Evolutionary conservation across 1,284 basidiomycete genomes (phyloP).

Genomic region (Termitomyces sp.): DNA sequence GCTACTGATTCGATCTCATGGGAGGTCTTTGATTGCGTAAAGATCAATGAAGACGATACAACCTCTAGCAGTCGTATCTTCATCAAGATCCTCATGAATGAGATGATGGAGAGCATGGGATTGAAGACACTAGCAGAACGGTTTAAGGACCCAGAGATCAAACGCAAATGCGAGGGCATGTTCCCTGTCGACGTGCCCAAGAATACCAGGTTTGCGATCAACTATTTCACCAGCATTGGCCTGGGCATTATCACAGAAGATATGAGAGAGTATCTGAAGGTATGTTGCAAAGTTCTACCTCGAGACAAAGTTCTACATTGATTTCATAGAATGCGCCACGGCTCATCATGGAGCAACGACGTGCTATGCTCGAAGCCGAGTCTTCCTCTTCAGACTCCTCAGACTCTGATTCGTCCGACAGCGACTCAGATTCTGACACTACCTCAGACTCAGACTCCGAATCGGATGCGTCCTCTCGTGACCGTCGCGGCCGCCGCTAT

Average conservation of each 20-base stretch:
- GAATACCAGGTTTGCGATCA: slow-evolving; percentile 96
- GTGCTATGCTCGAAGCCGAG: slow-evolving; percentile 73
- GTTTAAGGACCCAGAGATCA: slow-evolving; percentile 84
- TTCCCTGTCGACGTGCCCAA: slow-evolving; percentile 97
- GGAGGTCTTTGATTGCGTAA: slow-evolving; percentile 80
- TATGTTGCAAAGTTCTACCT: slow-evolving; percentile 30
- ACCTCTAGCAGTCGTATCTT: slow-evolving; percentile 97
- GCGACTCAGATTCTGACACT: slow-evolving; percentile 29
- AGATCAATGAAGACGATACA: slow-evolving; percentile 97
- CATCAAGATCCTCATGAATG: slow-evolving; percentile 92
- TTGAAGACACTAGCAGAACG: slow-evolving; percentile 78
- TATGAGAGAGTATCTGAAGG: slow-evolving; percentile 94
- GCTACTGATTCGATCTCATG: slow-evolving; percentile 87
- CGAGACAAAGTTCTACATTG: slow-evolving; percentile 1
- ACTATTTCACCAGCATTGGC: slow-evolving; percentile 95
- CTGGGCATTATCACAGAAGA: slow-evolving; percentile 89
- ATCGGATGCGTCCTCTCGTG: slow-evolving; percentile 18
- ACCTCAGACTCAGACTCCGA: slow-evolving; percentile 21
- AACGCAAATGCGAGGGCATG: slow-evolving; percentile 73
- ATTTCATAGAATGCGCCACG: slow-evolving; percentile 76
- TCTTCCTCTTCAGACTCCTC: slow-evolving; percentile 55
- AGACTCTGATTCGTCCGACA: slow-evolving; percentile 36
- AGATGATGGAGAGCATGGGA: slow-evolving; percentile 93
- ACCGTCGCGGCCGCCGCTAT: slow-evolving; percentile 23
- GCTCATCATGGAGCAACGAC: slow-evolving; percentile 88